Evolutionary conservation across 257 asterid species (phyloP).

Genomic region (Ilex aquifolium): DNA sequence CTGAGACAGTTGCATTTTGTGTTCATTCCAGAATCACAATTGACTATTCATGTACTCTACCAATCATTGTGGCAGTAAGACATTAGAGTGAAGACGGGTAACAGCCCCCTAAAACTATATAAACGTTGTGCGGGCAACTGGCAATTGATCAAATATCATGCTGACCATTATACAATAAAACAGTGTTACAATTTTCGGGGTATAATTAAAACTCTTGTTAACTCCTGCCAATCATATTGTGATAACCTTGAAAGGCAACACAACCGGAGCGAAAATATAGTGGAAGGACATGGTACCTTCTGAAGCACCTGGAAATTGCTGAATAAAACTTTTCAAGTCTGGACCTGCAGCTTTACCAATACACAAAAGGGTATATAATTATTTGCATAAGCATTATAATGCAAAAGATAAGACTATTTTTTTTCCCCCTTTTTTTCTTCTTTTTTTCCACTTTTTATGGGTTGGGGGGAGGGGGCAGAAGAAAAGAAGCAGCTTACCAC

Average conservation of each 20-base stretch:
- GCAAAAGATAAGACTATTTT: constrained; percentile 1
- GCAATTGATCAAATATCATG: background rate
- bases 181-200: no score
- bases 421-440: background rate
- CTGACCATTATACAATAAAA: no score
- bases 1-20: no score
- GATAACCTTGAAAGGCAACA: background rate
- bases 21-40: no score
- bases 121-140: background rate
- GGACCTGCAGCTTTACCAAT: constrained; percentile 72
- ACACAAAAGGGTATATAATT: constrained; percentile 3
- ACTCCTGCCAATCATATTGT: constrained; percentile 2
- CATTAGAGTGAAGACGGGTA: no score
- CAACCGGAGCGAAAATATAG: background rate
- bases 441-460: no score
- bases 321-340: constrained; percentile 62
- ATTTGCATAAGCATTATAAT: constrained; percentile 5
- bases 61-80: no score
- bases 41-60: no score
- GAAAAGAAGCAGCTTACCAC: constrained; percentile 38
- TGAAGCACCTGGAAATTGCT: constrained; percentile 61
- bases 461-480: background rate
- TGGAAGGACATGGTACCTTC: constrained; percentile 44
- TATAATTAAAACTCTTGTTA: background rate
- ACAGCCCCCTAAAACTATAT: no score